A percentile compares a stretch with the other conserved stretches of the same genome.
These are phyloP conservation scores for Hymenoscyphus scutula DNA, from an alignment of 2,329 filamentous ascomycete genomes.

Conservation along the genomic window DNA sequence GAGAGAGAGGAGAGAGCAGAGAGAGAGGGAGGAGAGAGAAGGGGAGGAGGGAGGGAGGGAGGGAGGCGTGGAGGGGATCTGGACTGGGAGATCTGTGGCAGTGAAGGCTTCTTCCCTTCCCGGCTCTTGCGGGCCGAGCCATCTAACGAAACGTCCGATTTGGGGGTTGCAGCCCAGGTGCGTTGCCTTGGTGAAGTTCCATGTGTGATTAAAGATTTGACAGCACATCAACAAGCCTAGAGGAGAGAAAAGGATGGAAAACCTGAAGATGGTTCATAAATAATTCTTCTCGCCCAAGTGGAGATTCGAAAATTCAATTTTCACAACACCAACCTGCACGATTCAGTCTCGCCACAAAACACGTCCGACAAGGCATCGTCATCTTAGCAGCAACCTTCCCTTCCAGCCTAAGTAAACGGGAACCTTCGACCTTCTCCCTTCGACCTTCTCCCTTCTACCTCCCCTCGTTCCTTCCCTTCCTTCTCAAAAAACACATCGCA, in stretches of 20 bases:
- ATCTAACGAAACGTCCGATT: slow-evolving; percentile 1
- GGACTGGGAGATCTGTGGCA: background rate
- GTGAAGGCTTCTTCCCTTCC: background rate
- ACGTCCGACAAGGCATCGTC: background rate
- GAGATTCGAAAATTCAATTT: background rate
- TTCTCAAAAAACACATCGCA: background rate
- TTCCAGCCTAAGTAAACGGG: slow-evolving; percentile 2
- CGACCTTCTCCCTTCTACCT: too few species aligned
- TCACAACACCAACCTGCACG: too few species aligned
- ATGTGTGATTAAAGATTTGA: background rate
- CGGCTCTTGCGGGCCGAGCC: background rate
- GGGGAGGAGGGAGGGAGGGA: background rate
- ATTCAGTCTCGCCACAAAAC: background rate
- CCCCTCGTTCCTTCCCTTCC: background rate
- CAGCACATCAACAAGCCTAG: slow-evolving; percentile 1
- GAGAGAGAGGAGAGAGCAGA: background rate
- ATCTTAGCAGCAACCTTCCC: background rate
- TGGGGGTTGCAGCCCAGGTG: too few species aligned
- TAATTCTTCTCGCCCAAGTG: background rate
- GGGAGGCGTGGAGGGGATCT: too few species aligned
- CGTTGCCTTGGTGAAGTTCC: background rate
- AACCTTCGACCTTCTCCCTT: background rate
- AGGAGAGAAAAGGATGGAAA: background rate
- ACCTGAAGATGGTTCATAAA: slow-evolving; percentile 2
- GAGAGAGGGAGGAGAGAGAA: background rate